Base-by-base conservation (phyloP, 1,284 basidiomycete species). In the Pseudozyma flocculosa region DNA sequence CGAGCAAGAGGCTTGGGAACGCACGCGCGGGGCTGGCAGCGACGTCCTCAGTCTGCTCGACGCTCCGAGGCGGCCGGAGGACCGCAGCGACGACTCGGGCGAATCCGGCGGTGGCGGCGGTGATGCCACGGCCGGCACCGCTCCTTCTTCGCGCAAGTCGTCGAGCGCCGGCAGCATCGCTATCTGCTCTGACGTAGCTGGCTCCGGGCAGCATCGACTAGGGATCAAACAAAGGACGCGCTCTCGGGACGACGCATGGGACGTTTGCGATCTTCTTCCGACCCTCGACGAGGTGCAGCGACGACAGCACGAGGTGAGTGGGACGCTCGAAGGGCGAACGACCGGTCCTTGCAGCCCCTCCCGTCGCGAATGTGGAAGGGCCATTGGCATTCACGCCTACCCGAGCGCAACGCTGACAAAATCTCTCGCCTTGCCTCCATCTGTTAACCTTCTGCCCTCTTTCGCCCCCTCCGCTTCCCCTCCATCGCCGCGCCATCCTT, bases 1-100 rank as follows among this genome's bases (percentile, higher is more conserved):
- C 3, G 70, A 72, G 29, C 50, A 61, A 36, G 62, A 68, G 39
- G 68, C 68, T 1, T 76, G 73, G 73, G 70, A 75, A 36, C 57
- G 61, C 39, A 76, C 68, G 0, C 56, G 73, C 7, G 73, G 73
- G 10, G 73, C 73, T 4, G 73, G 73, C 1, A 73, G 70, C 42
- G 54, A 55, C 14, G 73, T 76, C 14, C 57, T 76, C 23, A 59
- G 68, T 34, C 46, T 72, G 30, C 61, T 66, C 37, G 64, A 68
- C 50, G 40, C 53, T 11, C 57, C 61, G 17, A 48, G 51, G 13
- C 24, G 55, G 39, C 44, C 43, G 18, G 49, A 61, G 23, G 60
- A 58, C 5, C 30, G 26, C 9, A 34, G 32, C 29, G 46, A 43
- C 18, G 52, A 54, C 19, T 44, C 57, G 7, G 45, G 30, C 9